A percentile compares a stretch with the other conserved stretches of the same genome.
These are phyloP conservation scores for Dothistroma septosporum DNA, from an alignment of 2,329 filamentous ascomycete species.

Conservation along the genomic window DNA sequence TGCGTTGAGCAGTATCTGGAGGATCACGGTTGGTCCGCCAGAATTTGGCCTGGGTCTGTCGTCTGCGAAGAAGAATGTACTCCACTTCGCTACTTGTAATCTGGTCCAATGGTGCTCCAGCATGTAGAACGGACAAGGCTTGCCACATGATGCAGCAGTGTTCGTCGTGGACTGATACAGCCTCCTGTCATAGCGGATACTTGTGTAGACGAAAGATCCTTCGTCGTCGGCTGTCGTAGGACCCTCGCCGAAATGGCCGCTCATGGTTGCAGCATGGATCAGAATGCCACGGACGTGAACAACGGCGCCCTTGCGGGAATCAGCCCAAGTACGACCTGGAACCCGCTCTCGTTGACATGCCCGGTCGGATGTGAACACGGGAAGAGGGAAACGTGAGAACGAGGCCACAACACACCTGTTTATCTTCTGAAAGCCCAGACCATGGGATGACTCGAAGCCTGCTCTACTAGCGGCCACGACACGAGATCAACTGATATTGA, in stretches of 20 bases:
- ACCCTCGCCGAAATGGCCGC: conserved; percentile 18
- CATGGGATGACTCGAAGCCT: conserved; percentile 2
- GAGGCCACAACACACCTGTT: not conserved
- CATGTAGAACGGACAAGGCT: conserved; percentile 37
- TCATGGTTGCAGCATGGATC: conserved; percentile 16
- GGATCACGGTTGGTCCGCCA: conserved; percentile 40
- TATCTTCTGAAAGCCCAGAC: not conserved
- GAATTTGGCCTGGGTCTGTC: conserved; percentile 57
- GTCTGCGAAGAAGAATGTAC: conserved; percentile 63
- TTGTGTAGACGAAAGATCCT: conserved; percentile 23
- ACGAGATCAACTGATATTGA: not conserved
- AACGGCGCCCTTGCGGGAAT: not conserved
- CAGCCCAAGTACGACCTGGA: not conserved
- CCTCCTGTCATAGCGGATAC: conserved; percentile 59
- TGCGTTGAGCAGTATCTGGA: conserved; percentile 32
- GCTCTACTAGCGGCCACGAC: not conserved
- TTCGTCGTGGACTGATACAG: conserved; percentile 42
- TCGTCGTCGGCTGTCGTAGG: conserved; percentile 9
- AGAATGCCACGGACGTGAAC: not conserved
- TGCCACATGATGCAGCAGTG: conserved; percentile 29
- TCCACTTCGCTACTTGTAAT: conserved; percentile 45
- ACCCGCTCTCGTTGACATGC: not conserved
- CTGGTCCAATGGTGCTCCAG: conserved; percentile 40
- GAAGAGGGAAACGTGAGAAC: not conserved
- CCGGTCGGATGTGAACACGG: not conserved